A percentile compares a stretch with the other conserved stretches of the same genome.
Conservation (phyloP, 495 filamentous ascomycete genomes). For the Podospora australis region DNA sequence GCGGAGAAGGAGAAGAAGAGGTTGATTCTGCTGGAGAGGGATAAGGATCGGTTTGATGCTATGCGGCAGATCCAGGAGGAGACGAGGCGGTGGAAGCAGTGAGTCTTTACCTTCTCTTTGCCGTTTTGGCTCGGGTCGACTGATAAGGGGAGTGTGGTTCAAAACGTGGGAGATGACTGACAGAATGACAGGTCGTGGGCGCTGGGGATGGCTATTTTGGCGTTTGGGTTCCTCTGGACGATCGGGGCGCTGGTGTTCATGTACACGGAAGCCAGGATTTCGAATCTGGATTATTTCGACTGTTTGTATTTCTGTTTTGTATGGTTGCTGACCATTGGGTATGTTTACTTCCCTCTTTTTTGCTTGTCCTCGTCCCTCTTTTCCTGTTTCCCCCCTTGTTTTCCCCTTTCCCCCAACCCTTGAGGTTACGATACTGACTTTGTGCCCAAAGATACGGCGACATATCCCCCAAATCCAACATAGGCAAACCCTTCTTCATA, state of each 20-base stretch:
- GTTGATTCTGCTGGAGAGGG: slow-evolving; percentile 43
- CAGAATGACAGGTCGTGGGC: slow-evolving; percentile 44
- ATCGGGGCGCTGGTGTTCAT: slow-evolving; percentile 64
- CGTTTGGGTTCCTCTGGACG: slow-evolving; percentile 63
- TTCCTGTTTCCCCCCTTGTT: neutral
- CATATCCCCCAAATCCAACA: slow-evolving; percentile 54
- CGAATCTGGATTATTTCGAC: slow-evolving; percentile 62
- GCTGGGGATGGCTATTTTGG: slow-evolving; percentile 49
- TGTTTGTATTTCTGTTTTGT: slow-evolving; percentile 71
- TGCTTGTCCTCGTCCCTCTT: neutral
- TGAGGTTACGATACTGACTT: no score
- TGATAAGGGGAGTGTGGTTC: no score
- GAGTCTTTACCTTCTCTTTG: neutral
- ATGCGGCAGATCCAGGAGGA: slow-evolving; percentile 68
- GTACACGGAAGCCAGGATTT: slow-evolving; percentile 33
- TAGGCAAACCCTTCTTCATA: slow-evolving; percentile 71
- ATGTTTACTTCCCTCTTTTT: neutral
- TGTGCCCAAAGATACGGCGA: slow-evolving; percentile 67
- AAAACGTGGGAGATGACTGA: no score
- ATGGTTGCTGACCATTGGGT: slow-evolving; percentile 65
- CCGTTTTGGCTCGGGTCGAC: neutral
- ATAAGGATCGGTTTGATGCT: slow-evolving; percentile 65
- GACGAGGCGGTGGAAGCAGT: slow-evolving; percentile 53
- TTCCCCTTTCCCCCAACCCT: neutral
- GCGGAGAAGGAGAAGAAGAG: slow-evolving; percentile 43